A percentile compares a stretch with the other conserved stretches of the same genome.
Conservation (phyloP, 306 rosid genomes). For the Aeschynomene evenia region DNA sequence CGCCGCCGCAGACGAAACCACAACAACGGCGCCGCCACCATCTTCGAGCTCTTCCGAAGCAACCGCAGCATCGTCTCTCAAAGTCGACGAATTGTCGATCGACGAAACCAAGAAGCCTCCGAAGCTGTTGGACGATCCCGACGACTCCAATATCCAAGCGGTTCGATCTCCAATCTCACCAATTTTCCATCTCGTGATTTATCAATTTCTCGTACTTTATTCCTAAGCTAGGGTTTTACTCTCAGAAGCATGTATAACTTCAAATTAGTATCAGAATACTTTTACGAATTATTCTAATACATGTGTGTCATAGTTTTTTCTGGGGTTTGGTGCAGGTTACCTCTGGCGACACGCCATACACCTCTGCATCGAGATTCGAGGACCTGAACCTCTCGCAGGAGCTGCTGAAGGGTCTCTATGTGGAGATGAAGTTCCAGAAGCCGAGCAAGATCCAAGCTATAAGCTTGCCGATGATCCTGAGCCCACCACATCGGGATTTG, state of each 20-base stretch:
- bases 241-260: too few species aligned
- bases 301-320: slow-evolving; percentile 9
- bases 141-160: slow-evolving; percentile 68
- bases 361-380: slow-evolving; percentile 76
- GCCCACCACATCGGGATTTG: slow-evolving; percentile 69
- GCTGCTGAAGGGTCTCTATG: slow-evolving; percentile 75
- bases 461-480: slow-evolving; percentile 85
- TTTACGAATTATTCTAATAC: too few species aligned
- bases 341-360: slow-evolving; percentile 66
- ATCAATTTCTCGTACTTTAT: background rate
- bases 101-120: slow-evolving; percentile 38
- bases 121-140: slow-evolving; percentile 71
- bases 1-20: slow-evolving; percentile 33
- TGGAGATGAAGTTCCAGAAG: slow-evolving; percentile 81
- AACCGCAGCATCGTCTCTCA: slow-evolving; percentile 24
- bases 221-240: background rate
- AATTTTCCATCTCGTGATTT: background rate
- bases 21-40: background rate
- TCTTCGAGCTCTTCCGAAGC: slow-evolving; percentile 24
- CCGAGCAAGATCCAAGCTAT: slow-evolving; percentile 91
- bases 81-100: slow-evolving; percentile 46
- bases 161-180: slow-evolving; percentile 28
- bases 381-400: slow-evolving; percentile 66
- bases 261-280: too few species aligned
- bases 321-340: slow-evolving; percentile 49